A percentile compares a stretch with the other conserved stretches of the same genome.
Evolutionary conservation across 306 rosid genomes (phyloP).

Genomic region (Cajanus cajan): DNA sequence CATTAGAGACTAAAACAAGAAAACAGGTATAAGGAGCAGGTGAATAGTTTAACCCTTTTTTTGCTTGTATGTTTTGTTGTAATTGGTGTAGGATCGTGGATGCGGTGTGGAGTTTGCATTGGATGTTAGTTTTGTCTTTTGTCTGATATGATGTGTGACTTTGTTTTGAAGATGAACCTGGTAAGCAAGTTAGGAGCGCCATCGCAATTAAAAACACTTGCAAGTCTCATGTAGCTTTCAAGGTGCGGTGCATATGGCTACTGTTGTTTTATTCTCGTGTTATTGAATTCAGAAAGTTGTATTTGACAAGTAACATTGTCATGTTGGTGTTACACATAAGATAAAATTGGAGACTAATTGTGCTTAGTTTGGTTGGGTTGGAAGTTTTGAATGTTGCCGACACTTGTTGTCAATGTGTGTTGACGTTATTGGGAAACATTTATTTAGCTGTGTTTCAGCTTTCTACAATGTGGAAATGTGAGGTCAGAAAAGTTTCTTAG

Average conservation of each 20-base stretch:
- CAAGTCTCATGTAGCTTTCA: constrained; percentile 86
- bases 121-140: constrained; percentile 9
- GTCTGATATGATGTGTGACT: constrained; percentile 37
- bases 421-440: neutral
- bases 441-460: neutral
- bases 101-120: neutral
- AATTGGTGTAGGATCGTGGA: neutral
- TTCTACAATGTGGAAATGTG: neutral
- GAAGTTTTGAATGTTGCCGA: neutral
- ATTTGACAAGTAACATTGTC: neutral
- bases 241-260: constrained; percentile 49
- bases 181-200: constrained; percentile 87
- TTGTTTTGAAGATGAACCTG: constrained; percentile 76
- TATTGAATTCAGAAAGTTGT: neutral
- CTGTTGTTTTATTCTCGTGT: neutral
- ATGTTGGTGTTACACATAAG: neutral
- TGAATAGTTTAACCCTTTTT: neutral
- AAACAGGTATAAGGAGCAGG: neutral
- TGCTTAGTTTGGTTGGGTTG: neutral
- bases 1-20: neutral
- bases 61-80: neutral
- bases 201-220: constrained; percentile 73
- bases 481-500: neutral
- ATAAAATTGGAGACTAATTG: neutral
- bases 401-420: neutral